A percentile compares a stretch with the other conserved stretches of the same genome.
Conservation (phyloP, 345 rosid genomes). For the Psidium friedrichsthalianum region DNA sequence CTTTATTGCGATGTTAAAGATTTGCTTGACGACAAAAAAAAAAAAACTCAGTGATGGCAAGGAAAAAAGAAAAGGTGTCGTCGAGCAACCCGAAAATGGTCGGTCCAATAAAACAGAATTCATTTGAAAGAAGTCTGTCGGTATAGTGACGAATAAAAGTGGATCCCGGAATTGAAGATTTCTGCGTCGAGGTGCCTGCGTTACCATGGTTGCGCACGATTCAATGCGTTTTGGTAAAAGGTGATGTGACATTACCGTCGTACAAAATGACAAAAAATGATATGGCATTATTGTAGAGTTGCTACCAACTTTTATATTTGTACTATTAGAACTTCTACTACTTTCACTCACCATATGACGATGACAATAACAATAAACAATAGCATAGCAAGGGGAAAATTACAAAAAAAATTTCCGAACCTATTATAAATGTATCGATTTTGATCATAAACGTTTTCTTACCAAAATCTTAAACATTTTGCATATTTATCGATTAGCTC, state of each 20-base stretch:
- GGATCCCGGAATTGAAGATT: background rate
- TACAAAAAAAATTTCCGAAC: too few relatives aligned
- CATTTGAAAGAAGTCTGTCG: background rate
- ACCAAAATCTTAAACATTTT: too few relatives aligned
- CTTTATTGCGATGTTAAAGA: background rate
- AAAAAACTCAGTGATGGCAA: background rate
- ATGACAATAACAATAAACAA: too few relatives aligned
- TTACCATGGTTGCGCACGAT: background rate
- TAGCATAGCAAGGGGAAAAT: too few relatives aligned
- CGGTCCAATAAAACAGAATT: background rate
- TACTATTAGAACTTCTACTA: background rate
- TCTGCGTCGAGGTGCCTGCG: background rate
- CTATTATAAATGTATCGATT: too few relatives aligned
- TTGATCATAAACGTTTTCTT: too few relatives aligned
- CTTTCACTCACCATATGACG: background rate
- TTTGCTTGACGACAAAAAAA: background rate
- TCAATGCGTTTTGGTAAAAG: background rate
- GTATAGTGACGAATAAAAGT: background rate
- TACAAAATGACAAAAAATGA: too few relatives aligned
- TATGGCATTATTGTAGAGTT: background rate
- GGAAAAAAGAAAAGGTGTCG: background rate
- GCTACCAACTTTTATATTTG: background rate
- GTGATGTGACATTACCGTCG: background rate
- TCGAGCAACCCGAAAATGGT: background rate
- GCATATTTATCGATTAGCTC: too few relatives aligned